Evolutionary conservation across 257 asterid genomes (phyloP).

Genomic region (Plectranthus barbatus): DNA sequence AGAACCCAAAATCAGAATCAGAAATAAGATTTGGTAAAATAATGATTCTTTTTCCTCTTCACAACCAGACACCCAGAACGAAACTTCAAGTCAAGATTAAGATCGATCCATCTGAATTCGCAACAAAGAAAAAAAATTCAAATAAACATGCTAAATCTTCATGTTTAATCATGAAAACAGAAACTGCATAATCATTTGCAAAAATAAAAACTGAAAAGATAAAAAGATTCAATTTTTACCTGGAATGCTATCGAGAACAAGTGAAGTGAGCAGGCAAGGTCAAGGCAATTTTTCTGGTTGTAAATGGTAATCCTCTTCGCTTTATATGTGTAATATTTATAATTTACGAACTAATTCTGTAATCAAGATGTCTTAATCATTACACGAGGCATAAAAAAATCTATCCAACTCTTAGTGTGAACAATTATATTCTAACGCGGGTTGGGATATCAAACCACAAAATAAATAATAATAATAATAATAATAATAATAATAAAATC

Average conservation of each 20-base stretch:
- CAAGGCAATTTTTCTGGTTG: background rate
- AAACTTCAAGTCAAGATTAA: background rate
- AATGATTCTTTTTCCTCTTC: background rate
- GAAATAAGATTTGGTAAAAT: background rate
- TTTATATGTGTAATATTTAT: background rate
- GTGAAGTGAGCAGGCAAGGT: conserved; percentile 2
- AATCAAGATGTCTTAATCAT: background rate
- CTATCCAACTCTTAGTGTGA: background rate
- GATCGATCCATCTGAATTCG: conserved; percentile 1
- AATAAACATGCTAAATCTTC: conserved; percentile 1
- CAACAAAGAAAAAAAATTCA: background rate
- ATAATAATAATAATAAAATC: background rate
- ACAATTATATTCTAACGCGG: background rate
- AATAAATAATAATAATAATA: too few relatives aligned
- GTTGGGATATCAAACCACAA: background rate
- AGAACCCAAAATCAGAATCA: conserved; percentile 11
- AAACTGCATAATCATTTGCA: background rate
- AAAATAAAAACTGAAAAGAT: background rate
- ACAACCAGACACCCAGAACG: background rate
- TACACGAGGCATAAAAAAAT: too few relatives aligned
- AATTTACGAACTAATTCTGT: background rate
- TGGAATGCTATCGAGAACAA: conserved; percentile 11
- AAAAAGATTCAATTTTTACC: conserved; percentile 11
- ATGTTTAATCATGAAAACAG: background rate
- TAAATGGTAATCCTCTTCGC: background rate